These are phyloP conservation scores for Cylindrotheca closterium DNA, from an alignment of 108 stramenopile species.

Conservation along the genomic window DNA sequence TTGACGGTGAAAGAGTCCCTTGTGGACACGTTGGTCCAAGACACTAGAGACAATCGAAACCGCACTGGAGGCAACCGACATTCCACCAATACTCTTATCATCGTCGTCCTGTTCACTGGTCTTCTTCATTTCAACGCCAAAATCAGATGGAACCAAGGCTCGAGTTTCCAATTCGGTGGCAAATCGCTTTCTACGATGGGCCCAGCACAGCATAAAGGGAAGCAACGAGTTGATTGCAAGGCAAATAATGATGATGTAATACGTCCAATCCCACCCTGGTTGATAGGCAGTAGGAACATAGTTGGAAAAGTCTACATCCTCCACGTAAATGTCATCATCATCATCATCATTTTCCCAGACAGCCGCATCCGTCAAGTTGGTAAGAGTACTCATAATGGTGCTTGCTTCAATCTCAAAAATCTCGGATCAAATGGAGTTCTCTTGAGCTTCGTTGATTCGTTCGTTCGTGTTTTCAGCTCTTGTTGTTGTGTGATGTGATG, in stretches of 20 bases:
- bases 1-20: background rate
- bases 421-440: no score
- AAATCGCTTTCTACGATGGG: background rate
- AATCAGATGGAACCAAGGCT: background rate
- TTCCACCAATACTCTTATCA: background rate
- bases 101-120: background rate
- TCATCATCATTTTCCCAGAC: background rate
- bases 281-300: slow-evolving; percentile 38
- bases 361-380: background rate
- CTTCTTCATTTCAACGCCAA: background rate
- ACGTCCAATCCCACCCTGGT: slow-evolving; percentile 33
- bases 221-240: slow-evolving; percentile 8
- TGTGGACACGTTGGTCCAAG: background rate
- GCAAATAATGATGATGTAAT: slow-evolving; percentile 12
- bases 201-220: slow-evolving; percentile 7
- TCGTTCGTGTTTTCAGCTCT: no score
- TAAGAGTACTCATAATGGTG: no score
- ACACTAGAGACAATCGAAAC: background rate
- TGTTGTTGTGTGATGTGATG: no score
- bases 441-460: no score
- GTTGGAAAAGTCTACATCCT: slow-evolving; percentile 14
- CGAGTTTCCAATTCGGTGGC: background rate
- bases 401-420: no score
- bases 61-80: background rate
- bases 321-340: background rate